These are phyloP conservation scores for Wickerhamiella brachini DNA, from an alignment of 805 yeast genomes.

Conservation along the genomic window DNA sequence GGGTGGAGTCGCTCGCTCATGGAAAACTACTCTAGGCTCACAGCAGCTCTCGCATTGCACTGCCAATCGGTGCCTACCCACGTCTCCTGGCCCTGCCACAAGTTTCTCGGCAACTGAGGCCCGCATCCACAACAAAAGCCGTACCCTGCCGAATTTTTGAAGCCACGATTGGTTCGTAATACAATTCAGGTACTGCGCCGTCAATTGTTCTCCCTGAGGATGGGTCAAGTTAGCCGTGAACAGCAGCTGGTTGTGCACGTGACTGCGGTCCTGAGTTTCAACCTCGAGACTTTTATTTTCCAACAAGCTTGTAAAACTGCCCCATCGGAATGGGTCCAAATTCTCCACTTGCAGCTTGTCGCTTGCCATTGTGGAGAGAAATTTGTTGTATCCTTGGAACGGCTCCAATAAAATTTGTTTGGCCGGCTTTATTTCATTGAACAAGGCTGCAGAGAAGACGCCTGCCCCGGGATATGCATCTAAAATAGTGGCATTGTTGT, in stretches of 20 bases:
- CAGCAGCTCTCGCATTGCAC: constrained; percentile 52
- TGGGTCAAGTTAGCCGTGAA: constrained; percentile 46
- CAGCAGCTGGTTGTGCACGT: constrained; percentile 40
- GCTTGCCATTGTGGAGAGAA: constrained; percentile 11
- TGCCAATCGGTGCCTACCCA: constrained; percentile 46
- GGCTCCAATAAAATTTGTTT: constrained; percentile 53
- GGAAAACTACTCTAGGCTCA: constrained; percentile 29
- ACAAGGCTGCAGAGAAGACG: constrained; percentile 46
- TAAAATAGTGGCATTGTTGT: constrained; percentile 21
- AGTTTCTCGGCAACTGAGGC: constrained; percentile 48
- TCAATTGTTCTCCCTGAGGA: constrained; percentile 47
- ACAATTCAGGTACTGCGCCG: constrained; percentile 65
- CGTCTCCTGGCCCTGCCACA: constrained; percentile 39
- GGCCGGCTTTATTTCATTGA: constrained; percentile 45
- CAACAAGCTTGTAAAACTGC: constrained; percentile 36
- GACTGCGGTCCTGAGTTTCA: constrained; percentile 24
- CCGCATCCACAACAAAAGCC: constrained; percentile 58
- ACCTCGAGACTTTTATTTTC: constrained; percentile 33
- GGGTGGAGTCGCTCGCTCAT: constrained; percentile 1
- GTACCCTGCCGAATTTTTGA: constrained; percentile 55
- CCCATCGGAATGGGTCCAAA: constrained; percentile 58
- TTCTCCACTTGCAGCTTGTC: constrained; percentile 21
- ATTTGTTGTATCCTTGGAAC: constrained; percentile 23
- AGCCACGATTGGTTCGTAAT: constrained; percentile 61
- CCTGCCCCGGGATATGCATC: constrained; percentile 32